Base-by-base conservation (phyloP, 108 stramenopile species). In the Skeletonema costatum region DNA sequence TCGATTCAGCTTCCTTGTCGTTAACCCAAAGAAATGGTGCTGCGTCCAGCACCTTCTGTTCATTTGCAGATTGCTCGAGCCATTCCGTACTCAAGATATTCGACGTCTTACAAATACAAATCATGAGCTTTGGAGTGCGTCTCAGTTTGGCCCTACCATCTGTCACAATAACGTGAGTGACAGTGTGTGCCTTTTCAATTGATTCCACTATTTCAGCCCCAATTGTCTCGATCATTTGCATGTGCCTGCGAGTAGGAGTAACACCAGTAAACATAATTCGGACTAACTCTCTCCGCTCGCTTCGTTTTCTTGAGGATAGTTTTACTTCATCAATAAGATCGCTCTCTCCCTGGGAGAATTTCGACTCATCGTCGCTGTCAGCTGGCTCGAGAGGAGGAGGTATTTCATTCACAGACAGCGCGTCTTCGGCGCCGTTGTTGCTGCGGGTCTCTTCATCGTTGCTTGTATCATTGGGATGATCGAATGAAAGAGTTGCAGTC, bases 81-180 rank as follows among this genome's bases (percentile, higher is more conserved):
- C 86, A 86, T 29, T 86, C 75, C 3, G 70, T 53, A 29, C 75
- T 85, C 30, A 90, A 78, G 51, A 90, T 88, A 56, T 88, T 87
- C 19, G 74, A 56, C 9, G 79, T 85, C 50, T 71, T 74, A 44
- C 77, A 86, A 13, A 90, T 59, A n/a, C 83, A 87, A 10, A 88
- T 81, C 90, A 90, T 90, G 4, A 90, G 83, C 46, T 90, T 90
- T 4, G 90, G 87, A 8, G 90, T 90, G 14, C 90, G 74, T 29
- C 86, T 64, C 32, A 90, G 59, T 16, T 69, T 60, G 16, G 67
- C 71, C 14, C 71, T 75, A 5, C 80, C 83, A 68, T 85, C 86
- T 14, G 75, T 85, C 30, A 80, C 89, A 60, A 90, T 88, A 8
- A 86, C 85, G 60, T 90, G 86, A n/a, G 86, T 88, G 19, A 84